Evolutionary conservation across 768 basidiomycete species (phyloP).

Genomic region (Gymnopilus dilepis): DNA sequence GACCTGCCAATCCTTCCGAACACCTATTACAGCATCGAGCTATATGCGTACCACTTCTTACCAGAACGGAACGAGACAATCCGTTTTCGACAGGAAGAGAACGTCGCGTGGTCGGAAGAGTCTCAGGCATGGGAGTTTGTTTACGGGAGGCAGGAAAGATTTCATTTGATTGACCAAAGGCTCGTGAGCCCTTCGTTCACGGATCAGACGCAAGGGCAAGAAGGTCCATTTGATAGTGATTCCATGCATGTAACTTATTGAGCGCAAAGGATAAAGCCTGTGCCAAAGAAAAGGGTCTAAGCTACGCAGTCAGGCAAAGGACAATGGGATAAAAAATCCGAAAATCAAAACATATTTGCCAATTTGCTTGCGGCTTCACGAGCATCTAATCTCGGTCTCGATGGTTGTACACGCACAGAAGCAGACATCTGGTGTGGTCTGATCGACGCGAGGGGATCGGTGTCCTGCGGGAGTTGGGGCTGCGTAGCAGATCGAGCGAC

Average conservation of each 20-base stretch:
- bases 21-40: conserved; percentile 60
- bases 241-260: conserved; percentile 1
- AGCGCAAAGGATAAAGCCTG: background rate
- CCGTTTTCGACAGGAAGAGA: conserved; percentile 50
- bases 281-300: background rate
- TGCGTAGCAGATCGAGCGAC: conserved; percentile 26
- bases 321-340: background rate
- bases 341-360: conserved; percentile 79
- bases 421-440: conserved; percentile 69
- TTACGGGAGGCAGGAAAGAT: conserved; percentile 52
- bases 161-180: conserved; percentile 45
- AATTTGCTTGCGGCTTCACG: conserved; percentile 88
- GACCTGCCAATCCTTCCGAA: conserved; percentile 52
- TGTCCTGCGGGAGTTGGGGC: conserved; percentile 34
- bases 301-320: conserved; percentile 6
- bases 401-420: conserved; percentile 76
- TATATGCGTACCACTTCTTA: conserved; percentile 53
- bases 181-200: conserved; percentile 17
- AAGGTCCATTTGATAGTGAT: background rate
- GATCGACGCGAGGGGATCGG: conserved; percentile 71
- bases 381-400: conserved; percentile 79
- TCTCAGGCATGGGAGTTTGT: conserved; percentile 52
- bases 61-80: conserved; percentile 54
- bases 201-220: conserved; percentile 23
- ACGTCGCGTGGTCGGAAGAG: conserved; percentile 46